Conservation (phyloP, 2,329 filamentous ascomycete genomes). For the Arthrinium puccinioides region DNA sequence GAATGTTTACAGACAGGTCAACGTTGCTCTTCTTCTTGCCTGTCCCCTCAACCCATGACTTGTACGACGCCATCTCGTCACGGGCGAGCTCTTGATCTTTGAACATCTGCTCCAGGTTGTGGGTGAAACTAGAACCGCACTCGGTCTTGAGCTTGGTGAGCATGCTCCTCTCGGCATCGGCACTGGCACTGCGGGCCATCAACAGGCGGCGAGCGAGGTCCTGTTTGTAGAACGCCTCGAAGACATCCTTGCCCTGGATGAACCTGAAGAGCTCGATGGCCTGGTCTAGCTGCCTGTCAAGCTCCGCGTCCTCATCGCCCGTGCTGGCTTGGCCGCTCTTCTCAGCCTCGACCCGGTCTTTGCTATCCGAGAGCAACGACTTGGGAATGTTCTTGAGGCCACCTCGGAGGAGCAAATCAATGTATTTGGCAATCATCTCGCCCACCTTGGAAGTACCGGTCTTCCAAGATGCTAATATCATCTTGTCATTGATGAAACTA, state of each 20-base stretch:
- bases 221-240: constrained; percentile 99
- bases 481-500: constrained; percentile 86
- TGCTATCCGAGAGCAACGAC: constrained; percentile 54
- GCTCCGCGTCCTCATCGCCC: constrained; percentile 83
- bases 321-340: constrained; percentile 58
- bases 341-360: constrained; percentile 50
- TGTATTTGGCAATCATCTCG: constrained; percentile 97
- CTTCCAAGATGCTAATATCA: constrained; percentile 62
- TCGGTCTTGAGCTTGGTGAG: constrained; percentile 84
- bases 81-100: constrained; percentile 91
- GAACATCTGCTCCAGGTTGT: constrained; percentile 99
- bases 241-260: constrained; percentile 93
- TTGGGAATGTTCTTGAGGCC: constrained; percentile 78
- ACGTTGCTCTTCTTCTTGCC: constrained; percentile 42
- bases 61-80: constrained; percentile 91
- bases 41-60: constrained; percentile 50
- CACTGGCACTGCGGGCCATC: constrained; percentile 86
- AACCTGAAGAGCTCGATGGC: constrained; percentile 93
- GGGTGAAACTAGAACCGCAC: constrained; percentile 89
- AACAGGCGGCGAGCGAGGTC: constrained; percentile 84
- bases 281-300: constrained; percentile 87
- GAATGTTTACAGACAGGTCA: constrained; percentile 77
- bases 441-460: constrained; percentile 89
- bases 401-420: constrained; percentile 80
- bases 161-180: constrained; percentile 95